Percentiles rank a stretch among this genome's conserved stretches.
These are phyloP conservation scores for Phytophthora colocasiae DNA, from an alignment of 352 stramenopile genomes.

Conservation along the genomic window DNA sequence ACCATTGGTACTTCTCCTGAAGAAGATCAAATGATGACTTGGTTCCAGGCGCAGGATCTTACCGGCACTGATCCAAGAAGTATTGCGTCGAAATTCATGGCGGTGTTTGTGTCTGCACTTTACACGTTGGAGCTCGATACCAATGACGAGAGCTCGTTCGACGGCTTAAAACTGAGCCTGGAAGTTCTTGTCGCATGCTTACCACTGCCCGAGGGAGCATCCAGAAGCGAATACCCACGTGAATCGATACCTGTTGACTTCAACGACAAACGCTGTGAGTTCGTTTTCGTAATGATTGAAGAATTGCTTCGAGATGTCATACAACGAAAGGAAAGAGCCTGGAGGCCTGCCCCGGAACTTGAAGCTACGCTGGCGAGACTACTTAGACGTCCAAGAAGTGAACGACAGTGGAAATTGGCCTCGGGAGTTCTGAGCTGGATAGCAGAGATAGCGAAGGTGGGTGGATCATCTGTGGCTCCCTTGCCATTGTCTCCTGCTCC, in stretches of 20 bases:
- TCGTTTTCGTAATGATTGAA: constrained; percentile 45
- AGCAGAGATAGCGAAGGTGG: constrained; percentile 21
- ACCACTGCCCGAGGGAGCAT: constrained; percentile 17
- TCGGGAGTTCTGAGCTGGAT: constrained; percentile 55
- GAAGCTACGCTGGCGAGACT: constrained; percentile 46
- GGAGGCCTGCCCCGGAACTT: constrained; percentile 44
- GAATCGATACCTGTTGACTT: background rate
- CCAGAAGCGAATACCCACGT: background rate
- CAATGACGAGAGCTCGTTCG: constrained; percentile 10
- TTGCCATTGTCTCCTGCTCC: constrained; percentile 4
- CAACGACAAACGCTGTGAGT: constrained; percentile 5
- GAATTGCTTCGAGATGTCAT: constrained; percentile 47
- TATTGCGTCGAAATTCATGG: constrained; percentile 19
- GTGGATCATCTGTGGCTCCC: constrained; percentile 4
- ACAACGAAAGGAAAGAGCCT: constrained; percentile 24
- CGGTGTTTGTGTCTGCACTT: constrained; percentile 27
- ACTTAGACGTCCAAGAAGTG: constrained; percentile 40
- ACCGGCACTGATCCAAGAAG: constrained; percentile 2
- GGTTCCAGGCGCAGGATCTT: constrained; percentile 16
- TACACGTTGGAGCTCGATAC: constrained; percentile 15
- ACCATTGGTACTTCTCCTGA: constrained; percentile 1
- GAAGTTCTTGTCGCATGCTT: constrained; percentile 42
- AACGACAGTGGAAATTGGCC: constrained; percentile 46
- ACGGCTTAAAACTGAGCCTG: constrained; percentile 32
- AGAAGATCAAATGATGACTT: constrained; percentile 11